A percentile compares a stretch with the other conserved stretches of the same genome.
Conservation (phyloP, 345 rosid species). For the Sisymbrium irio region DNA sequence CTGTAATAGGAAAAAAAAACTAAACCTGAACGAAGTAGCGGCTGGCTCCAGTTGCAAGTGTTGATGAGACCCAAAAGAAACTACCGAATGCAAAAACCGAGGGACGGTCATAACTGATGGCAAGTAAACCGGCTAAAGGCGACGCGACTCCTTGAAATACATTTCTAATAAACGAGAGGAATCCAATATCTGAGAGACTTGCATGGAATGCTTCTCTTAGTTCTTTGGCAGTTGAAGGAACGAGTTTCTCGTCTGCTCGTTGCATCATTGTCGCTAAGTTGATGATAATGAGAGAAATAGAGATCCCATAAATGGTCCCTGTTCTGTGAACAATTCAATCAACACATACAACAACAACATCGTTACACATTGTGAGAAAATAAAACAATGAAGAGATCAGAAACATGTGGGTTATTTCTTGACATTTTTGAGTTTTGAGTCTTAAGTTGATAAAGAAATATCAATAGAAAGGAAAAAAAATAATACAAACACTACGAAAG, state of each 20-base stretch:
- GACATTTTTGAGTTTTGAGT: not conserved
- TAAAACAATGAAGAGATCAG: not conserved
- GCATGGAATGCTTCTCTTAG: slow-evolving; percentile 81
- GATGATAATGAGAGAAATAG: slow-evolving; percentile 69
- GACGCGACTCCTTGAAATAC: slow-evolving; percentile 79
- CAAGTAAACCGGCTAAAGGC: slow-evolving; percentile 77
- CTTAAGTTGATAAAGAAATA: not conserved
- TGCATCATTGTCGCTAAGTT: slow-evolving; percentile 89
- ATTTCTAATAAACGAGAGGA: slow-evolving; percentile 79
- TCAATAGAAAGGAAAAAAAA: not conserved
- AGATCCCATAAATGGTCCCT: slow-evolving; percentile 64
- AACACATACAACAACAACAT: not conserved
- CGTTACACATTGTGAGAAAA: not conserved
- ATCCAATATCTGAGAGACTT: slow-evolving; percentile 72
- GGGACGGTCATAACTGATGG: slow-evolving; percentile 69
- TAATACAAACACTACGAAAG: not conserved
- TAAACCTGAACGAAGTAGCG: slow-evolving; percentile 60
- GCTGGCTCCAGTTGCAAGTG: slow-evolving; percentile 75
- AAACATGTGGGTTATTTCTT: not conserved
- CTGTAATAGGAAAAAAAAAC: too few relatives aligned
- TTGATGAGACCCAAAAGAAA: slow-evolving; percentile 79
- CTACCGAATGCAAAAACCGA: slow-evolving; percentile 71
- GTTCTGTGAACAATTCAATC: slow-evolving; percentile 45
- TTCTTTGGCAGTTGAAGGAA: slow-evolving; percentile 83
- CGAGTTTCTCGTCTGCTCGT: slow-evolving; percentile 84